Evolutionary conservation across 2,329 filamentous ascomycete genomes (phyloP).

Genomic region (Xylariomycetidae sp.): DNA sequence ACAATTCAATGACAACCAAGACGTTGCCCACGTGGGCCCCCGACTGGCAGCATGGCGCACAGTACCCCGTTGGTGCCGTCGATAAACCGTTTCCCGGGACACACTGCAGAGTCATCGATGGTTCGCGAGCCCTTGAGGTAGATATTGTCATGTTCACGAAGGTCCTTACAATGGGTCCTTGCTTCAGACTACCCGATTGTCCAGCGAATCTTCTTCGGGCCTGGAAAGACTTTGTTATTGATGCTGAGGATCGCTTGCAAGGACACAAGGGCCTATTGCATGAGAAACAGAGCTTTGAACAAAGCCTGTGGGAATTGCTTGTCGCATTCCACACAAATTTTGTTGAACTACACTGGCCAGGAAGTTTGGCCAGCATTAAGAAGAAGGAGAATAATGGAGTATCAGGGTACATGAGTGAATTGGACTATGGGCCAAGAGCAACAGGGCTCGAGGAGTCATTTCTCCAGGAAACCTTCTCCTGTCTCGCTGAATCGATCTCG

Average conservation of each 20-base stretch:
- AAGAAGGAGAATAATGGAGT: too few species aligned
- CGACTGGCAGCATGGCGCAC: constrained; percentile 4
- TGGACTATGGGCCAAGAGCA: too few species aligned
- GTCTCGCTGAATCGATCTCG: neutral
- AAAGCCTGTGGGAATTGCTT: constrained; percentile 6
- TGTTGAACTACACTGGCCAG: too few species aligned
- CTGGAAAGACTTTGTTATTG: constrained; percentile 4
- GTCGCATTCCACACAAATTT: too few species aligned
- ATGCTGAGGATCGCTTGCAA: constrained; percentile 2
- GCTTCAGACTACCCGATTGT: neutral
- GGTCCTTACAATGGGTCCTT: constrained; percentile 2
- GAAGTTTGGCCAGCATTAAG: too few species aligned
- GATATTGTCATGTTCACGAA: constrained; percentile 4
- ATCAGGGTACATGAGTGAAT: too few species aligned
- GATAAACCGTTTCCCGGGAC: neutral
- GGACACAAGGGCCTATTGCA: neutral
- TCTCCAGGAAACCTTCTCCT: neutral
- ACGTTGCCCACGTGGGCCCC: constrained; percentile 9
- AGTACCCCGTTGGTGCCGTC: neutral
- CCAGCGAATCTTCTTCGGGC: neutral
- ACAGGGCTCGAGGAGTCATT: neutral
- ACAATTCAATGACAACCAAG: constrained; percentile 9
- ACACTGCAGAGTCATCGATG: neutral
- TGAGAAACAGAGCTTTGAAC: constrained; percentile 2
- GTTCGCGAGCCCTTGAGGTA: constrained; percentile 3